Evolutionary conservation across 257 asterid genomes (phyloP).

Genomic region (Capsicum rhomboideum): DNA sequence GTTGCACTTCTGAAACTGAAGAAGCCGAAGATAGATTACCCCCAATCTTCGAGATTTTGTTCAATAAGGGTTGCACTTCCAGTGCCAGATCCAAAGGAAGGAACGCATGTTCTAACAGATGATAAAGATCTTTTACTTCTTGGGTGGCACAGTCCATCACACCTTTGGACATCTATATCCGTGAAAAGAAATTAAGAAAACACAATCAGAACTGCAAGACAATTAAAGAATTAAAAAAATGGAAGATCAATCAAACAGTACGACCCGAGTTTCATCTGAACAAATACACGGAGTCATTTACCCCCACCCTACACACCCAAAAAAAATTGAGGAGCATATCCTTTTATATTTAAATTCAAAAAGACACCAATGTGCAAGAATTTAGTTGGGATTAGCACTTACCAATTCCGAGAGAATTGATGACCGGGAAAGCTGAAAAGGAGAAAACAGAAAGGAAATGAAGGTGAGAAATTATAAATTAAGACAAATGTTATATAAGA

Average conservation of each 20-base stretch:
- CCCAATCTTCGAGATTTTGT: constrained; percentile 66
- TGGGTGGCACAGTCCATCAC: constrained; percentile 75
- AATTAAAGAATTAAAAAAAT: neutral
- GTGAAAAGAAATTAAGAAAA: neutral
- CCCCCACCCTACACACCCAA: neutral
- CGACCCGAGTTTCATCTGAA: neutral
- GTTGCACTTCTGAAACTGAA: constrained; percentile 58
- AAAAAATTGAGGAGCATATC: neutral
- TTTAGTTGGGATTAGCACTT: constrained; percentile 14
- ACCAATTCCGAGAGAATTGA: constrained; percentile 68
- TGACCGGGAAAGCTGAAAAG: constrained; percentile 77
- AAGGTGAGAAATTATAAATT: neutral
- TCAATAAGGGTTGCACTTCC: constrained; percentile 59
- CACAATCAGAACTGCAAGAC: neutral
- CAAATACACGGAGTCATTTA: neutral
- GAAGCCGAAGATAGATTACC: constrained; percentile 66
- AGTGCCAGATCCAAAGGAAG: constrained; percentile 57
- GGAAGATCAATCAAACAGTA: neutral
- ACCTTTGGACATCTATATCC: constrained; percentile 63
- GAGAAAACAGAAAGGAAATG: neutral
- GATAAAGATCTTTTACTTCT: constrained; percentile 76
- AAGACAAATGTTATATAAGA: neutral
- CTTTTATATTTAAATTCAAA: neutral
- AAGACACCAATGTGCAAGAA: neutral
- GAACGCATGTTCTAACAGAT: constrained; percentile 61